Conservation (phyloP, 2,329 filamentous ascomycete species). For the Verticillium albo-atrum region DNA sequence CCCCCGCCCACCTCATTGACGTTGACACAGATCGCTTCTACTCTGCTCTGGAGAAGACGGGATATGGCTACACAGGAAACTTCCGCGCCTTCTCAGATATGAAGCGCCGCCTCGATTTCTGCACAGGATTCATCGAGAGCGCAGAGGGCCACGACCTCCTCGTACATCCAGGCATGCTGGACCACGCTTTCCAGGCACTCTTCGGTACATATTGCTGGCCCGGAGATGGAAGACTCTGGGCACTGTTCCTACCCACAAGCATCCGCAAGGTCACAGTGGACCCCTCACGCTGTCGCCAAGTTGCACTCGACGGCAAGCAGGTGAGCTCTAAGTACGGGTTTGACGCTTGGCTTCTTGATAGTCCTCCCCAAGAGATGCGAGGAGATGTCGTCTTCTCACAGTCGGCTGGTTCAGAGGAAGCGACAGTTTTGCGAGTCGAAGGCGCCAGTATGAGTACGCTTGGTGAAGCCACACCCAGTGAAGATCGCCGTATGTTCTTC, state of each 20-base stretch:
- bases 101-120: slow-evolving; percentile 10
- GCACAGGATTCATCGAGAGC: slow-evolving; percentile 5
- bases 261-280: slow-evolving; percentile 16
- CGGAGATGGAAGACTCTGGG: slow-evolving; percentile 24
- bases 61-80: neutral
- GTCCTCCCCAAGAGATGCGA: neutral
- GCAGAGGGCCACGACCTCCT: slow-evolving; percentile 11
- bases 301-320: neutral
- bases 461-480: neutral
- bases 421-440: neutral
- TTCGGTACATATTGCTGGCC: slow-evolving; percentile 27
- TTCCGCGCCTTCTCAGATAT: neutral
- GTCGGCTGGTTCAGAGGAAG: no score
- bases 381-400: slow-evolving; percentile 3
- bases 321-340: neutral
- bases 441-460: neutral
- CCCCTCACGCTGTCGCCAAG: slow-evolving; percentile 3
- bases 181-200: slow-evolving; percentile 28
- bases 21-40: slow-evolving; percentile 2
- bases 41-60: neutral
- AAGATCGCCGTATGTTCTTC: slow-evolving; percentile 2
- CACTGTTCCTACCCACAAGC: slow-evolving; percentile 22
- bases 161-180: slow-evolving; percentile 28
- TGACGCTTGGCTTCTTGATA: neutral
- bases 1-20: neutral